A percentile compares a stretch with the other conserved stretches of the same genome.
Conservation (phyloP, 2,329 filamentous ascomycete genomes). For the Aspergillus phoenicis region DNA sequence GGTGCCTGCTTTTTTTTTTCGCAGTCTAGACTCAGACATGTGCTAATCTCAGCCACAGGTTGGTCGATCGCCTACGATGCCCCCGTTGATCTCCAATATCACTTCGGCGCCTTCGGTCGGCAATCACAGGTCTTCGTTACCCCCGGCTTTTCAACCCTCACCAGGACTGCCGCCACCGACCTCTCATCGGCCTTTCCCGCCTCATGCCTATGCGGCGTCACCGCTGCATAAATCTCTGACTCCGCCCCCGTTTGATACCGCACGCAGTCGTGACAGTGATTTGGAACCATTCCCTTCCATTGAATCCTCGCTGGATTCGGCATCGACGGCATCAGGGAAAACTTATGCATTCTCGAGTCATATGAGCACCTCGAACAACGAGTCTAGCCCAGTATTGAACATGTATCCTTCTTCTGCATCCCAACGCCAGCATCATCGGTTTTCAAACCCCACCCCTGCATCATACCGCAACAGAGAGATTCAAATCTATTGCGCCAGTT, state of each 20-base stretch:
- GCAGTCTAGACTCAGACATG: slow-evolving; percentile 15
- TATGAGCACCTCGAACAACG: slow-evolving; percentile 69
- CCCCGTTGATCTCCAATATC: slow-evolving; percentile 41
- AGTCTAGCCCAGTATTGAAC: slow-evolving; percentile 59
- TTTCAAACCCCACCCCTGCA: slow-evolving; percentile 57
- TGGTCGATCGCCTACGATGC: slow-evolving; percentile 44
- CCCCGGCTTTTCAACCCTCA: slow-evolving; percentile 59
- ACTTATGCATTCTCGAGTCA: slow-evolving; percentile 67
- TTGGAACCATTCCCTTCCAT: slow-evolving; percentile 86
- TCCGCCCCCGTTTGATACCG: slow-evolving; percentile 69
- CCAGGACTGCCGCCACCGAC: slow-evolving; percentile 42
- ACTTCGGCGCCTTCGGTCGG: slow-evolving; percentile 43
- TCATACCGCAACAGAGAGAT: slow-evolving; percentile 55
- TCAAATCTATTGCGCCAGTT: slow-evolving; percentile 91
- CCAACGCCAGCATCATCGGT: slow-evolving; percentile 43
- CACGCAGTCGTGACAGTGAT: slow-evolving; percentile 53
- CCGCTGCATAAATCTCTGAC: slow-evolving; percentile 89
- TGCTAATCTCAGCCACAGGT: slow-evolving; percentile 43
- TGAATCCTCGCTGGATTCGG: slow-evolving; percentile 70
- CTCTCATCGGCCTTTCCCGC: slow-evolving; percentile 49
- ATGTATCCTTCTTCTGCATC: slow-evolving; percentile 38
- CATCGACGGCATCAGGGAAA: slow-evolving; percentile 57
- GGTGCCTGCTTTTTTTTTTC: not conserved
- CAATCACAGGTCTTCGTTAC: slow-evolving; percentile 62
- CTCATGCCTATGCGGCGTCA: slow-evolving; percentile 73